phyloP scores from a whole-genome alignment of 768 basidiomycete species.

The Agaricus blazei region DNA sequence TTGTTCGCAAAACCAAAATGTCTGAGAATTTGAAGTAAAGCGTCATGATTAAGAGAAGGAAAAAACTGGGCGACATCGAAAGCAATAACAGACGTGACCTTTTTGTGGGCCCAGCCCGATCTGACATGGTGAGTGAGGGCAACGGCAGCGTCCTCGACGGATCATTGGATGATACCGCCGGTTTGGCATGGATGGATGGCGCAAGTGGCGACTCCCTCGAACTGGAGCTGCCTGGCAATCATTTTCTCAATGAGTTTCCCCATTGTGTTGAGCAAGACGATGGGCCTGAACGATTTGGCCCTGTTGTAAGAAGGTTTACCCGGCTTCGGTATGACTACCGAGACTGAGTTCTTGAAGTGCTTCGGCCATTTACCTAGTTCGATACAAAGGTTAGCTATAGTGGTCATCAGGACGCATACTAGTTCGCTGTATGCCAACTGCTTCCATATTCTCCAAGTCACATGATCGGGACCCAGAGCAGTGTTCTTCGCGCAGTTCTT shows the following conservation, averaged over 20 bases:
- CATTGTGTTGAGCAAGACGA: conserved; percentile 2
- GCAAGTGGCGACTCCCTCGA: neutral
- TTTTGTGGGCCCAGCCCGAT: neutral
- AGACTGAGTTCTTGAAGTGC: too few species aligned
- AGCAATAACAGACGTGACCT: neutral
- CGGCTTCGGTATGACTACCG: neutral
- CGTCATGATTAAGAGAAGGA: too few species aligned
- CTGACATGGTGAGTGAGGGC: too few species aligned
- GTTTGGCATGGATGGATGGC: neutral
- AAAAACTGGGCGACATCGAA: neutral
- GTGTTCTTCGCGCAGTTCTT: too few species aligned
- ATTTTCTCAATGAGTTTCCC: conserved; percentile 5
- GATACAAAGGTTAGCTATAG: too few species aligned
- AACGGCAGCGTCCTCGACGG: neutral
- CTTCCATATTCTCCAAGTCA: too few species aligned
- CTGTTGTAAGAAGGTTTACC: neutral
- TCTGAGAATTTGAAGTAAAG: too few species aligned
- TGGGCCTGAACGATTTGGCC: neutral
- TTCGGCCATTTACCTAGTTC: too few species aligned
- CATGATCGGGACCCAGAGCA: too few species aligned
- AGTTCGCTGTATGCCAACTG: too few species aligned
- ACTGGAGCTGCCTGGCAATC: neutral
- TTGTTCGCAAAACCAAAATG: too few species aligned
- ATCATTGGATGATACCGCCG: neutral
- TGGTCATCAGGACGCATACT: too few species aligned